Base-by-base conservation (phyloP, 345 rosid genomes). In the Cardamine resedifolia region DNA sequence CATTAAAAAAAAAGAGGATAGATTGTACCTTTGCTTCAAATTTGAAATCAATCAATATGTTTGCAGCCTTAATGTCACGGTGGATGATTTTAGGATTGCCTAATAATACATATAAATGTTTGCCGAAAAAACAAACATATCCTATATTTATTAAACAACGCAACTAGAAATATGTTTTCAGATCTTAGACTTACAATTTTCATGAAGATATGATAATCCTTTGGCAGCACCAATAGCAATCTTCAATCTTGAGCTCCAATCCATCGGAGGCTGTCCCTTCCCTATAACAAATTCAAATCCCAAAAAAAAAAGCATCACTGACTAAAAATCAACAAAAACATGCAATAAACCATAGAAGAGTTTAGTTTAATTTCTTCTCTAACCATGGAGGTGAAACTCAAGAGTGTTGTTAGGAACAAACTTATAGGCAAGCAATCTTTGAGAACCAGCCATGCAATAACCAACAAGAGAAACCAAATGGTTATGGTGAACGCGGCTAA, bases 131-230 rank as follows among this genome's bases (percentile, higher is more conserved):
- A 53, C 56, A 51, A 63, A 34, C 43, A 70, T 10, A 21, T 0
- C 49, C 6, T 18, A 2, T 34, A 27, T n/a, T 3, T 24, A 16
- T 11, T 5, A 45, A 30, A 65, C 64, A 39, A 49, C 15, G 58
- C 64, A 39, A 49, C 15, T 58, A 19, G 6, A 41, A 3, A 62
- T n/a, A 30, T 10, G 1, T 50, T 8, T 41, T 36, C 10, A n/a
- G 50, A 2, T 49, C 16, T 9, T 0, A 44, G 10, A 34, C 90
- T 81, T 78, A 86, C 98, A 94, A 77, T 91, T 97, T 88, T 94
- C 98, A 55, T 94, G 98, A 65, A 94, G 89, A 76, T 91, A 94
- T 3, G 98, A 95, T 31, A 94, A 85, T 64, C 98, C 98, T 79
- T 83, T 94, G 2, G 97, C 96, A 76, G 98, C 83, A 21, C 96